Conservation (phyloP, 371 early-diverging fungal genomes). For the Rhizopus delemar region DNA sequence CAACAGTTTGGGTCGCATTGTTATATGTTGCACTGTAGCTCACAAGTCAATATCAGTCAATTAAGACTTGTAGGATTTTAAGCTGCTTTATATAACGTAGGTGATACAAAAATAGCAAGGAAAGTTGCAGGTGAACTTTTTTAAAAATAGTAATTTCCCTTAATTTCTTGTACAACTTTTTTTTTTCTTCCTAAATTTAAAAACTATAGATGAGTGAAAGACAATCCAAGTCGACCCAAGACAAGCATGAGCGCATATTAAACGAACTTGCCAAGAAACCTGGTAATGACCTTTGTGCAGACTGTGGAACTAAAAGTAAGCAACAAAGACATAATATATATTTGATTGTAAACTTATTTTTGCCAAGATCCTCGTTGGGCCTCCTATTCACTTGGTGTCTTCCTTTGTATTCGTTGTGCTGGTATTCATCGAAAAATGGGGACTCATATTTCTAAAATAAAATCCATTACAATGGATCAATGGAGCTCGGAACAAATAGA, state of each 20-base stretch:
- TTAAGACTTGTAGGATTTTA: too few relatives aligned
- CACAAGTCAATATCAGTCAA: too few relatives aligned
- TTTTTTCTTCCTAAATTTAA: not conserved
- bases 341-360: too few relatives aligned
- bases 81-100: too few relatives aligned
- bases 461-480: conserved; percentile 86
- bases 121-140: not conserved
- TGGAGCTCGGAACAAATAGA: conserved; percentile 95
- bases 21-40: too few relatives aligned
- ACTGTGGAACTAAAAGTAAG: conserved; percentile 78
- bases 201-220: conserved; percentile 36
- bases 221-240: conserved; percentile 46
- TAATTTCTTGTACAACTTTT: not conserved
- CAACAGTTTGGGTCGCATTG: too few relatives aligned
- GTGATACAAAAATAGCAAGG: not conserved
- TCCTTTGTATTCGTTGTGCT: conserved; percentile 92
- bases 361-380: conserved; percentile 92
- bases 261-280: conserved; percentile 69
- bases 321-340: conserved; percentile 25
- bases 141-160: not conserved
- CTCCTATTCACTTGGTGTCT: conserved; percentile 89
- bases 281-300: conserved; percentile 79
- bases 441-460: conserved; percentile 92
- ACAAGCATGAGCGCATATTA: conserved; percentile 61
- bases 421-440: conserved; percentile 92